phyloP scores from a whole-genome alignment of 768 basidiomycete genomes.

The Amanita inopinata region DNA sequence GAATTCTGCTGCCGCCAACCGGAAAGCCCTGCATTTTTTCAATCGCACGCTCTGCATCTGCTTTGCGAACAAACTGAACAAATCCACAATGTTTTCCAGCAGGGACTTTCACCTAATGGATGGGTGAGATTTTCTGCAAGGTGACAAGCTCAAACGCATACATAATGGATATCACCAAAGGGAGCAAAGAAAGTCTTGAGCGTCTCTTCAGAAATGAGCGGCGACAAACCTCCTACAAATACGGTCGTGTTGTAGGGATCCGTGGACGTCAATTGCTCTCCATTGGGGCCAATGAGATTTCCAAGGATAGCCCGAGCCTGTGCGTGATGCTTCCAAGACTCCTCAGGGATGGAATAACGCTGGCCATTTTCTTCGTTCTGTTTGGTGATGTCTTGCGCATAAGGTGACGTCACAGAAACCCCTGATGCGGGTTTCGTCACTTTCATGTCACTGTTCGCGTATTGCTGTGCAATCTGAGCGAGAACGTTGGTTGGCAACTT shows the following conservation, averaged over 20 bases:
- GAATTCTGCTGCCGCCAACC: constrained; percentile 83
- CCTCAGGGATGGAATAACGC: constrained; percentile 55
- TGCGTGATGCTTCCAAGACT: constrained; percentile 78
- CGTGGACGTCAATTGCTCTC: constrained; percentile 77
- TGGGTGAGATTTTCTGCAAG: constrained; percentile 11
- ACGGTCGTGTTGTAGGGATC: constrained; percentile 97
- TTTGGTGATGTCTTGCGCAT: constrained; percentile 32
- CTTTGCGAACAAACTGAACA: constrained; percentile 88
- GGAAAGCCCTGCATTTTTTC: constrained; percentile 97
- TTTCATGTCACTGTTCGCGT: constrained; percentile 26
- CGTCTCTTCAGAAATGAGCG: constrained; percentile 85
- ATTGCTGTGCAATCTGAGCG: constrained; percentile 40
- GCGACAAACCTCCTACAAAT: constrained; percentile 86
- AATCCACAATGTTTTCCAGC: constrained; percentile 94
- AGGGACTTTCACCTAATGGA: constrained; percentile 81
- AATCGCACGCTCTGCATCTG: constrained; percentile 86
- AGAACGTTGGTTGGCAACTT: constrained; percentile 36
- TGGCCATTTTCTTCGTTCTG: constrained; percentile 29
- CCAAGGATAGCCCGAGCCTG: constrained; percentile 78
- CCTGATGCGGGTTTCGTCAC: constrained; percentile 17
- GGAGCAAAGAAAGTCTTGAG: constrained; percentile 83
- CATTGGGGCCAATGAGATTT: constrained; percentile 78
- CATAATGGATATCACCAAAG: constrained; percentile 92
- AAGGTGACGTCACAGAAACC: constrained; percentile 28
- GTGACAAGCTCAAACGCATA: constrained; percentile 25